phyloP scores from a whole-genome alignment of 2,329 filamentous ascomycete genomes.

The Scedosporium apiospermum region DNA sequence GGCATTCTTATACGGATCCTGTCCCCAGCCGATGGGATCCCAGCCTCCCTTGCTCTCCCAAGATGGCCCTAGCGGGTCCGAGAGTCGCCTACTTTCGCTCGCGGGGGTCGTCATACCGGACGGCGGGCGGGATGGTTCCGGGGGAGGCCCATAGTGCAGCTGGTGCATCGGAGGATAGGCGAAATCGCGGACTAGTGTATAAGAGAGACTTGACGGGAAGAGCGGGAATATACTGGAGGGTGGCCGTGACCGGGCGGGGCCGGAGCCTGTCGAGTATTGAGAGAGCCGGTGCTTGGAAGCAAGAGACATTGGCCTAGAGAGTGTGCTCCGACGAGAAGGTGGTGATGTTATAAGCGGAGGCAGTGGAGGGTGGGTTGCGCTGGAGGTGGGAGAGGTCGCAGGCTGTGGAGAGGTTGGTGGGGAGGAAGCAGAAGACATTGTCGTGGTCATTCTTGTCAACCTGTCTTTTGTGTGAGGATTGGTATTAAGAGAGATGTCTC shows the following conservation, averaged over 20 bases:
- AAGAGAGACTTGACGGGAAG: constrained; percentile 77
- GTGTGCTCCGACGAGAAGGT: constrained; percentile 46
- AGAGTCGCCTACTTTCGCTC: constrained; percentile 72
- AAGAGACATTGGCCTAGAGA: constrained; percentile 62
- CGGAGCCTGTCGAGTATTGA: constrained; percentile 68
- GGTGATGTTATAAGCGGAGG: constrained; percentile 50
- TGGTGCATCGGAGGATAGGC: constrained; percentile 78
- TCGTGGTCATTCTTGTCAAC: constrained; percentile 33
- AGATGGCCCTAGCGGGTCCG: constrained; percentile 58
- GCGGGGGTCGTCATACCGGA: constrained; percentile 78
- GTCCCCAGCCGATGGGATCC: constrained; percentile 39
- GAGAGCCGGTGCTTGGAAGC: constrained; percentile 75
- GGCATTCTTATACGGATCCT: neutral
- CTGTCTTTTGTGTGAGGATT: neutral
- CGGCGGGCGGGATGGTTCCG: constrained; percentile 57
- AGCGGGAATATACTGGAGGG: constrained; percentile 72
- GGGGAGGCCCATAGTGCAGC: constrained; percentile 87
- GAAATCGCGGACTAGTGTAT: constrained; percentile 91
- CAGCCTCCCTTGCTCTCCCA: constrained; percentile 63
- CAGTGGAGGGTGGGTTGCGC: constrained; percentile 43
- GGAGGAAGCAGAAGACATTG: constrained; percentile 49
- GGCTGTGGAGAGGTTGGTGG: constrained; percentile 43
- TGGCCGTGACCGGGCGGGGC: constrained; percentile 63
- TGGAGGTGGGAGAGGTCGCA: constrained; percentile 32
- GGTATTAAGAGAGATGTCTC: neutral